phyloP scores from a whole-genome alignment of 371 early-diverging fungal species.

The Gilbertella persicaria region DNA sequence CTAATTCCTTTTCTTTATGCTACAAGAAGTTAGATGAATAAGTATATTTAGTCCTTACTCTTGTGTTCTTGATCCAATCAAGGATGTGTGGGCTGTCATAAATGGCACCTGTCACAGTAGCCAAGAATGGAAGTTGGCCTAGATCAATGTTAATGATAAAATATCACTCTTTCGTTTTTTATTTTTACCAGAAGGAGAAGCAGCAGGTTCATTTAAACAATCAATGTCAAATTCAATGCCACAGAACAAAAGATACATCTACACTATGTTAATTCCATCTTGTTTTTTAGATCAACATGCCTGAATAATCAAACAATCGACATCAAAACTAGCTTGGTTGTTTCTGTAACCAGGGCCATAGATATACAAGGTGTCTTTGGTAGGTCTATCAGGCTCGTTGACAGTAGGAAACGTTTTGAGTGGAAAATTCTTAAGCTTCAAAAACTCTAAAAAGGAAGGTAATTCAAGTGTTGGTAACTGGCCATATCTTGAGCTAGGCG shows the following conservation, averaged over 20 bases:
- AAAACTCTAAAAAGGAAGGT: slow-evolving; percentile 42
- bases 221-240: slow-evolving; percentile 35
- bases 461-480: slow-evolving; percentile 40
- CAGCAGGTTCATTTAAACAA: slow-evolving; percentile 44
- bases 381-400: slow-evolving; percentile 30
- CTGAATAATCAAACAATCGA: slow-evolving; percentile 46
- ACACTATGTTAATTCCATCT: neutral
- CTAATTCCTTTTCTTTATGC: slow-evolving; percentile 29
- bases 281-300: slow-evolving; percentile 17
- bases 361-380: slow-evolving; percentile 43
- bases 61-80: slow-evolving; percentile 42
- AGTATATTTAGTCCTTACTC: slow-evolving; percentile 6
- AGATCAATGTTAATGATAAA: neutral
- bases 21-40: slow-evolving; percentile 3
- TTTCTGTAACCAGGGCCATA: slow-evolving; percentile 49
- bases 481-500: slow-evolving; percentile 31
- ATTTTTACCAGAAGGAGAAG: slow-evolving; percentile 44
- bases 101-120: slow-evolving; percentile 39
- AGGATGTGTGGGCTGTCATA: slow-evolving; percentile 36
- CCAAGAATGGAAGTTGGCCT: slow-evolving; percentile 48
- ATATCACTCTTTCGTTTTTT: neutral
- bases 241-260: slow-evolving; percentile 50
- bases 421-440: slow-evolving; percentile 49
- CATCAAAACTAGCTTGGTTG: slow-evolving; percentile 44
- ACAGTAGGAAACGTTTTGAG: slow-evolving; percentile 46